A percentile compares a stretch with the other conserved stretches of the same genome.
phyloP scores from a whole-genome alignment of 2,329 filamentous ascomycete species.

The Elsinoe necatrix region DNA sequence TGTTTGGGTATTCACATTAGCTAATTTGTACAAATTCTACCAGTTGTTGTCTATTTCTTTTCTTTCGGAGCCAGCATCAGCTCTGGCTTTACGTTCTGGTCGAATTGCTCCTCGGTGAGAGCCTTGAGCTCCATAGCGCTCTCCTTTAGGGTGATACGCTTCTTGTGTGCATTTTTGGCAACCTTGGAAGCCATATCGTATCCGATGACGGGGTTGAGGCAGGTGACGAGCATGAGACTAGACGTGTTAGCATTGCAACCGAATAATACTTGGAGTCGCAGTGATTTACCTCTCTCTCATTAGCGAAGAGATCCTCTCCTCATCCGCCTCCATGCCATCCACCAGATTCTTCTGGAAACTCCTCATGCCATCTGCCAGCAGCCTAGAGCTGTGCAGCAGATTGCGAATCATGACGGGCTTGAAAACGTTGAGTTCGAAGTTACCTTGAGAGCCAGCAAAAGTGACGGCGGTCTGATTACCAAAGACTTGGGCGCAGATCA shows the following conservation, averaged over 20 bases:
- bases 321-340: conserved; percentile 79
- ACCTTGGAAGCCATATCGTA: conserved; percentile 97
- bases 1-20: conserved; percentile 1
- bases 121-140: conserved; percentile 90
- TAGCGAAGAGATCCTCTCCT: conserved; percentile 80
- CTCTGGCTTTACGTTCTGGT: conserved; percentile 81
- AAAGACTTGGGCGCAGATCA: conserved; percentile 96
- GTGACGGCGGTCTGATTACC: conserved; percentile 92
- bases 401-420: conserved; percentile 96
- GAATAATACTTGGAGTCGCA: not conserved
- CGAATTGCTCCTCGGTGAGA: conserved; percentile 81
- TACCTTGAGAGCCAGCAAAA: conserved; percentile 91
- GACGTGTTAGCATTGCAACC: not conserved
- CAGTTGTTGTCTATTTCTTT: conserved; percentile 41
- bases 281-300: conserved; percentile 80
- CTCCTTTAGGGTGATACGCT: conserved; percentile 87
- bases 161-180: conserved; percentile 98
- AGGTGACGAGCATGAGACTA: conserved; percentile 95
- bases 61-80: conserved; percentile 85
- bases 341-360: conserved; percentile 95
- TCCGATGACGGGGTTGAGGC: conserved; percentile 92
- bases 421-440: conserved; percentile 98
- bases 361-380: conserved; percentile 85
- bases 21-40: conserved; percentile 8
- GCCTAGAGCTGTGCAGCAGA: conserved; percentile 80